These are phyloP conservation scores for Boechera divaricarpa DNA, from an alignment of 345 rosid species.

Conservation along the genomic window DNA sequence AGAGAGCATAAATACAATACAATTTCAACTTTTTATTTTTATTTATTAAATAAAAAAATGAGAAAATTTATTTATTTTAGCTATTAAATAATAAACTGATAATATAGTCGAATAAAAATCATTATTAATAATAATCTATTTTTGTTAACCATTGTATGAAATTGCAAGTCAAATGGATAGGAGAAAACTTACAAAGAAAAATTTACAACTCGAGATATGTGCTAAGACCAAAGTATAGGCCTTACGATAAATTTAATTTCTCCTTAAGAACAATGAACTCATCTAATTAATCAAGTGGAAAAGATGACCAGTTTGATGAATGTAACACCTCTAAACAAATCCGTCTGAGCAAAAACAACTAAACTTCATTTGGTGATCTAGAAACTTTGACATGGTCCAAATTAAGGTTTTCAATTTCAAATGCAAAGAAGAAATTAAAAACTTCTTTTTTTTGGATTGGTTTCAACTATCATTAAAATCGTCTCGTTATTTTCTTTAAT, in stretches of 20 bases:
- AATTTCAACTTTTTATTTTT: neutral
- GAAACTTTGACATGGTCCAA: neutral
- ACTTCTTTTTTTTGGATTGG: neutral
- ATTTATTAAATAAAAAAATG: too few relatives aligned
- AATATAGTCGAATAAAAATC: too few relatives aligned
- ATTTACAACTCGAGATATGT: too few relatives aligned
- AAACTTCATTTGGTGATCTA: neutral
- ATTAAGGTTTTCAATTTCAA: neutral
- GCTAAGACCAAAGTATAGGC: neutral
- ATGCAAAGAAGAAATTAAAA: neutral
- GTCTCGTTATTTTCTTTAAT: neutral
- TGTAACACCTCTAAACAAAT: neutral
- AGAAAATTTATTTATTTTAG: too few relatives aligned
- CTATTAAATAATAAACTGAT: too few relatives aligned
- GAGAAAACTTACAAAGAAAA: too few relatives aligned
- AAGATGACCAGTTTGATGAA: neutral
- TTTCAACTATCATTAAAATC: neutral
- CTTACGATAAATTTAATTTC: too few relatives aligned
- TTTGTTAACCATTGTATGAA: too few relatives aligned
- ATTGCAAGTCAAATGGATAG: too few relatives aligned
- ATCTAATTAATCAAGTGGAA: neutral
- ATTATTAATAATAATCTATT: too few relatives aligned
- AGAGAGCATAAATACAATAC: neutral
- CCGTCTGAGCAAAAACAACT: neutral
- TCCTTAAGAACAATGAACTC: neutral